Evolutionary conservation across 345 rosid species (phyloP), one percentile per base, ranked within the genome.

Genomic region (Cardamine resedifolia): DNA sequence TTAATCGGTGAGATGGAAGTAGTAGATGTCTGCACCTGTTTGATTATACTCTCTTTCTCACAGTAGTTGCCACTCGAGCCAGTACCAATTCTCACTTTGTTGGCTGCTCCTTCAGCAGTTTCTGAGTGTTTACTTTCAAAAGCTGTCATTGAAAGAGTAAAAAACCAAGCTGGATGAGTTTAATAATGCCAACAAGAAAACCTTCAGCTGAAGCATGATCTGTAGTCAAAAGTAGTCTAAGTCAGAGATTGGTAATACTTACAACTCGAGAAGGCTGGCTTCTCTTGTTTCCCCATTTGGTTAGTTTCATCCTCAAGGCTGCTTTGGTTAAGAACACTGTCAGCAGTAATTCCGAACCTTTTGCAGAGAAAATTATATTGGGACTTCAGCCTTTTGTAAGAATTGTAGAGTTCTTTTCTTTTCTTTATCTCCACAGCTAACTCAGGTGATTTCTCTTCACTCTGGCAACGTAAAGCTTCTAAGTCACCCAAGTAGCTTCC

Each of bases 311-410:
- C 74, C 36, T 78, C 83, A 69, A 70, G 66, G 39, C 73, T 81
- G 70, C 50, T 51, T 50, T 70, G 73, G 10, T 53, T 65, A 34
- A 52, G 58, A 80, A 75, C 78, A 65, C 82, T 81, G 64, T 84
- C 89, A 8, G 67, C 55, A 33, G 82, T 77, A 69, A 86, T 85
- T 39, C 88, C 90, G 19, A 16, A 69, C 84, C 65, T 88, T 69
- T 71, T 47, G 31, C 78, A 64, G 58, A 95, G 90, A 70, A 34
- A 95, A 21, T 48, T 82, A 79, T 91, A 78, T 50, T 91, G 93
- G 51, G 93, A 88, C 78, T 82, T 89, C 45, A 88, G 69, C 69
- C 77, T 87, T 50, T 89, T 89, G 87, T 81, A 89, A 21, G 71
- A 51, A 70, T 66, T 83, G 62, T 65, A 0, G 14, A 77, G 9